Evolutionary conservation across 495 filamentous ascomycete species (phyloP).

Genomic region (Neurospora africana): DNA sequence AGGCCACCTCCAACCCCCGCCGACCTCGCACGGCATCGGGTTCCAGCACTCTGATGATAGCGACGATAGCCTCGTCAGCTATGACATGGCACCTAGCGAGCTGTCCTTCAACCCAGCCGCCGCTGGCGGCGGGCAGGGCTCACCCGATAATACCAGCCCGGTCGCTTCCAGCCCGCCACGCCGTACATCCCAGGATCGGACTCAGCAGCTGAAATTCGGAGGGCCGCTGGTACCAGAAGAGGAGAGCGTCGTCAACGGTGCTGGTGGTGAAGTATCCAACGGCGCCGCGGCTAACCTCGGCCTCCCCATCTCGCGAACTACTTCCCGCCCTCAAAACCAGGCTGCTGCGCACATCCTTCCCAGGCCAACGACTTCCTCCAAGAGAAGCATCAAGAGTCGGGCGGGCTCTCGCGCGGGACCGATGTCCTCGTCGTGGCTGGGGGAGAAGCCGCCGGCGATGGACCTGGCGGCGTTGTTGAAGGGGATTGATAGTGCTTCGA

Average conservation of each 20-base stretch:
- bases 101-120: conserved; percentile 36
- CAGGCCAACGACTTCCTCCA: conserved; percentile 17
- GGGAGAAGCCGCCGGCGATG: conserved; percentile 23
- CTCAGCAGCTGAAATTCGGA: conserved; percentile 14
- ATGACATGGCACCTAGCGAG: conserved; percentile 43
- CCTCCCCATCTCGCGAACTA: neutral
- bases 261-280: conserved; percentile 19
- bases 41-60: conserved; percentile 31
- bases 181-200: conserved; percentile 3
- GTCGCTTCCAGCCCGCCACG: neutral
- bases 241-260: neutral
- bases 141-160: neutral
- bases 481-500: conserved; percentile 35
- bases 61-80: conserved; percentile 50
- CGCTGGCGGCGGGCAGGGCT: conserved; percentile 8
- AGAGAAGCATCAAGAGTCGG: conserved; percentile 30
- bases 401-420: conserved; percentile 20
- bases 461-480: conserved; percentile 36
- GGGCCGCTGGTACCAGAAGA: conserved; percentile 26
- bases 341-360: conserved; percentile 10
- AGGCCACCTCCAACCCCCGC: conserved; percentile 29
- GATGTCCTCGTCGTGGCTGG: conserved; percentile 22
- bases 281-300: conserved; percentile 2
- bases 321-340: conserved; percentile 1
- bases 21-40: conserved; percentile 15